Conservation (phyloP, 1,284 basidiomycete genomes). For the Rhodofomes roseus region DNA sequence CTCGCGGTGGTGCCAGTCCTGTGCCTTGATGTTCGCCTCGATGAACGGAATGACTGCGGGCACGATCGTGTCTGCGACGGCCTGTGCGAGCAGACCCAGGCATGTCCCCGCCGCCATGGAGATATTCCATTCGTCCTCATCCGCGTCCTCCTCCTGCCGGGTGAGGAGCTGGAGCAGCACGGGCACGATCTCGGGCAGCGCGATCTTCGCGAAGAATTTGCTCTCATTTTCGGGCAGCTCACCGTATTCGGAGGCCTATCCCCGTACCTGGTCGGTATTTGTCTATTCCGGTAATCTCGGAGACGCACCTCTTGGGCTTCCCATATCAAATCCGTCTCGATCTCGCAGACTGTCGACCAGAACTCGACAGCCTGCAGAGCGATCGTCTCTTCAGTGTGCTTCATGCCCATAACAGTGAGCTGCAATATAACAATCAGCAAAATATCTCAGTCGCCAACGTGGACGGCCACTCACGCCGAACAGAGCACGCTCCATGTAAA, state of each 20-base stretch:
- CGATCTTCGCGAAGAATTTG: conserved; percentile 91
- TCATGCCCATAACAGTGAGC: conserved; percentile 99
- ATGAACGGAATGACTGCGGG: conserved; percentile 96
- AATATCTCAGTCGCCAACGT: not conserved
- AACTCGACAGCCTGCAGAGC: conserved; percentile 98
- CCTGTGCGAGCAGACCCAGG: conserved; percentile 84
- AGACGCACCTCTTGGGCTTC: conserved; percentile 83
- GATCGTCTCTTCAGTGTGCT: conserved; percentile 87
- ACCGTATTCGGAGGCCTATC: conserved; percentile 83
- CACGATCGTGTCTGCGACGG: conserved; percentile 90
- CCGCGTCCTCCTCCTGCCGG: conserved; percentile 94
- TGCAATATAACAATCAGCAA: conserved; percentile 31
- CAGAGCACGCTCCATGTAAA: conserved; percentile 99
- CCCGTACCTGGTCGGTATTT: conserved; percentile 7
- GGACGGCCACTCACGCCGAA: conserved; percentile 73
- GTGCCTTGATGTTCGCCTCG: conserved; percentile 89
- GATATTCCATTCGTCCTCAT: conserved; percentile 99
- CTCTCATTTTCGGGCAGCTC: conserved; percentile 89
- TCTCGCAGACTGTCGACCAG: conserved; percentile 99
- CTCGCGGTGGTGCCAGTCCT: conserved; percentile 94
- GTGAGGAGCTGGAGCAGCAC: conserved; percentile 89
- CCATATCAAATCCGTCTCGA: conserved; percentile 91
- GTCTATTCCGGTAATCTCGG: not conserved
- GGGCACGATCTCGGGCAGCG: conserved; percentile 91
- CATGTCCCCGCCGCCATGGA: conserved; percentile 98